Percentiles rank a stretch among this genome's conserved stretches.
These are phyloP conservation scores for Nothomitra cinnamomea DNA, from an alignment of 2,329 filamentous ascomycete species.

Conservation along the genomic window DNA sequence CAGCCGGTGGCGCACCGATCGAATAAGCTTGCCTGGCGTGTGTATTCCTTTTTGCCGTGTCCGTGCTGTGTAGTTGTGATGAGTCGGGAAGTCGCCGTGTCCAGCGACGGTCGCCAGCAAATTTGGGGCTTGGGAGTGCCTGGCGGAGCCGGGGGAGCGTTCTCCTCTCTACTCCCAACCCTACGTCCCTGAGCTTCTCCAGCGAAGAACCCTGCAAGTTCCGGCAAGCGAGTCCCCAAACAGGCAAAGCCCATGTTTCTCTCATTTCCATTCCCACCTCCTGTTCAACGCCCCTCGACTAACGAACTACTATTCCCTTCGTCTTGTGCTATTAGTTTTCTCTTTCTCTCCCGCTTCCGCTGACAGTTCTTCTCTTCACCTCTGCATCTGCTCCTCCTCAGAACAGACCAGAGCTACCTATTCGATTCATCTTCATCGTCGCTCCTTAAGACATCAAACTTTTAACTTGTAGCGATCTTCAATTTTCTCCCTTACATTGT, in stretches of 20 bases:
- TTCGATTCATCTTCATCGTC: slow-evolving; percentile 4
- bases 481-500: neutral
- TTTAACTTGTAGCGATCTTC: neutral
- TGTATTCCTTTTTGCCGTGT: no score
- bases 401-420: neutral
- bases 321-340: neutral
- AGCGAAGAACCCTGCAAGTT: neutral
- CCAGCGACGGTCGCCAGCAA: no score
- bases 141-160: neutral
- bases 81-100: no score
- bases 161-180: neutral
- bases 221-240: neutral
- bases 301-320: neutral
- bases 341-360: neutral
- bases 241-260: slow-evolving; percentile 3
- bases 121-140: neutral
- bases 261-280: slow-evolving; percentile 4
- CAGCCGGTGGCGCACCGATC: no score
- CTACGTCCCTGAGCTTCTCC: neutral
- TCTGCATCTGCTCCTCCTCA: neutral
- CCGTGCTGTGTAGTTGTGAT: no score
- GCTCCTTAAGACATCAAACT: neutral
- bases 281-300: slow-evolving; percentile 3
- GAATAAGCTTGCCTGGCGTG: no score
- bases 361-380: neutral